Evolutionary conservation across 179 eudicot species (phyloP), one percentile per base, ranked within the genome.

Genomic region (Corrigiola litoralis): DNA sequence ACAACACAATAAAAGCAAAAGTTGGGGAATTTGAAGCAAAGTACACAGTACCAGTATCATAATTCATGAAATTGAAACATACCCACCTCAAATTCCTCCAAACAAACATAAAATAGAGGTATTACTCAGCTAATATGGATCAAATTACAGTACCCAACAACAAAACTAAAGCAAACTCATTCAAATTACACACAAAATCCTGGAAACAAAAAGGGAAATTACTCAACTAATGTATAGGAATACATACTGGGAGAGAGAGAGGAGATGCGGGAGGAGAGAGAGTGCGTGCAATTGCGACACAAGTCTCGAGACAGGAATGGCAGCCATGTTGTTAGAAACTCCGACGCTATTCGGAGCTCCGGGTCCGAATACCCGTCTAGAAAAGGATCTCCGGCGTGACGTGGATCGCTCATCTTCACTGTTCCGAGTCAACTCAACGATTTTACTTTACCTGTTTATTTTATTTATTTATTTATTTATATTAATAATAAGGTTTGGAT

Each of bases 331-430:
- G 84, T 72, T 23, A 94, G 67, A 55, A 94, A 94, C 76, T 94
- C 99, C 13, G 90, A 82, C 7, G 91, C 99, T 57, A 83, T 85
- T 52, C 72, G 80, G 36, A 81, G 85, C 45, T 94, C 99, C 50
- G 71, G 69, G 11, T 77, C 68, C 67, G 66, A 72, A 76, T 82
- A 92, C 4, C 68, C 80, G 10, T 45, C 70, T 29, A 87, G 77
- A 67, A 87, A 92, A 24, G 83, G 83, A 27, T 91, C 96, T 56
- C 42, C 61, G 51, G 66, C 11, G 28, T 7, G 65, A 7, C 48
- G 25, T 45, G 32, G 63, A 62, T 70, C 77, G 12, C 71, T 41
- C 72, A 67, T 42, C 49, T 59, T 74, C 11, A 21, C 14, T 0
- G n/a, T 17, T 41, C 29, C 61, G 58, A 70, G 71, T 72, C 72